Evolutionary conservation across 441 rosid genomes (phyloP).

Genomic region (Euphorbia celastroides): DNA sequence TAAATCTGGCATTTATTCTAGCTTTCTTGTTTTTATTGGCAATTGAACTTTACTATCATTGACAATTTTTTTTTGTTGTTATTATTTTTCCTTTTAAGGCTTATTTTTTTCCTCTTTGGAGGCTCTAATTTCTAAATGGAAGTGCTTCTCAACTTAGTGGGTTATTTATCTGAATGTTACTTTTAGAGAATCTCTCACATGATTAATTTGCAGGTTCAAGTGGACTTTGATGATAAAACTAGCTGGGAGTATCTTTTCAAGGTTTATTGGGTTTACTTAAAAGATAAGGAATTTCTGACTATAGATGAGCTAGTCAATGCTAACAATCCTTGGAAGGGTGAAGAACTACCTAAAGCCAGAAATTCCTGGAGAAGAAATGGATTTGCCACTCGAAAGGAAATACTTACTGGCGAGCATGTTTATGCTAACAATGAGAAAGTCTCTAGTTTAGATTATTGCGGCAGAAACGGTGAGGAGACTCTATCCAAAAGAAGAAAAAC

Average conservation of each 20-base stretch:
- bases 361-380: conserved; percentile 54
- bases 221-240: conserved; percentile 94
- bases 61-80: neutral
- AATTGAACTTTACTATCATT: neutral
- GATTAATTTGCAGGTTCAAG: conserved; percentile 65
- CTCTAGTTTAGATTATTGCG: conserved; percentile 24
- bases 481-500: conserved; percentile 56
- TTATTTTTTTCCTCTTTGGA: neutral
- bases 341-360: conserved; percentile 35
- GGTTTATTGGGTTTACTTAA: conserved; percentile 80
- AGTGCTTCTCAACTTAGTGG: neutral
- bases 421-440: conserved; percentile 29
- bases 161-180: neutral
- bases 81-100: conserved; percentile 3
- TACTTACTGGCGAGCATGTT: conserved; percentile 27
- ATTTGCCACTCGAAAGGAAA: conserved; percentile 27
- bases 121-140: conserved; percentile 4
- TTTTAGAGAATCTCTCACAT: conserved; percentile 10
- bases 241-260: conserved; percentile 99
- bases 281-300: conserved; percentile 67
- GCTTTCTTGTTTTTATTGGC: neutral
- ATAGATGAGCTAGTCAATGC: conserved; percentile 59
- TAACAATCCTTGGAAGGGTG: conserved; percentile 43
- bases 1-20: neutral
- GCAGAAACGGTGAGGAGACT: conserved; percentile 35